phyloP scores from a whole-genome alignment of 108 stramenopile genomes.

The Cyclotella cryptica region DNA sequence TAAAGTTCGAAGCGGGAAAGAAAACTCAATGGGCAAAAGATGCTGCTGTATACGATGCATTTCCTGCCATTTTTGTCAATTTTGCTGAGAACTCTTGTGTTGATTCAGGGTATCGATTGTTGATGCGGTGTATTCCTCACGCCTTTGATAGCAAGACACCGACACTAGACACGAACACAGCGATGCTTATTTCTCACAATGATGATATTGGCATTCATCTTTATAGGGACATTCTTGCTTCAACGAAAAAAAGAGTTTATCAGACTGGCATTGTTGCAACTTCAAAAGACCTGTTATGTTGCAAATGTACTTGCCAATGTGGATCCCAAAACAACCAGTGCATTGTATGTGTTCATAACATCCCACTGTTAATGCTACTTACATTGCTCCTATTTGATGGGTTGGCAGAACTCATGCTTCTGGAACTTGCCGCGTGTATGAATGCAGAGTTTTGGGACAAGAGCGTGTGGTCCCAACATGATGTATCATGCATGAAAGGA shows the following conservation, averaged over 20 bases:
- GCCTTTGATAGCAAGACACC: conserved; percentile 25
- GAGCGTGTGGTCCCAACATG: conserved; percentile 10
- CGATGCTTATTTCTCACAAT: conserved; percentile 12
- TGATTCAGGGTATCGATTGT: background rate
- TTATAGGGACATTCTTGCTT: conserved; percentile 8
- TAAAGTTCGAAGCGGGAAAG: conserved; percentile 5
- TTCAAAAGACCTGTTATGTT: conserved; percentile 21
- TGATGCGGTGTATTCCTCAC: conserved; percentile 18
- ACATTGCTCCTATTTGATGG: conserved; percentile 7
- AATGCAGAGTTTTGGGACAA: conserved; percentile 4
- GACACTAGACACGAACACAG: conserved; percentile 7
- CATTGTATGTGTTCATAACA: background rate
- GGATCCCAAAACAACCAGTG: conserved; percentile 14
- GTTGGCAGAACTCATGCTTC: conserved; percentile 21
- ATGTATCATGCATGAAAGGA: conserved; percentile 2
- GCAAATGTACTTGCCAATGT: conserved; percentile 41
- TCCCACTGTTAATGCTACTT: conserved; percentile 6
- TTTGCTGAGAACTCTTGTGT: conserved; percentile 14
- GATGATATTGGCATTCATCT: conserved; percentile 20
- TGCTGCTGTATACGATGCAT: conserved; percentile 14
- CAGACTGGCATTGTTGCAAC: conserved; percentile 5
- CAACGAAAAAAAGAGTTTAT: conserved; percentile 29
- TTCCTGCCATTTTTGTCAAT: conserved; percentile 13
- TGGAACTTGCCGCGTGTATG: conserved; percentile 17
- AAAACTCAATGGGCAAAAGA: conserved; percentile 16